Conservation (phyloP, 345 rosid genomes). For the Arabidopsis suecica region DNA sequence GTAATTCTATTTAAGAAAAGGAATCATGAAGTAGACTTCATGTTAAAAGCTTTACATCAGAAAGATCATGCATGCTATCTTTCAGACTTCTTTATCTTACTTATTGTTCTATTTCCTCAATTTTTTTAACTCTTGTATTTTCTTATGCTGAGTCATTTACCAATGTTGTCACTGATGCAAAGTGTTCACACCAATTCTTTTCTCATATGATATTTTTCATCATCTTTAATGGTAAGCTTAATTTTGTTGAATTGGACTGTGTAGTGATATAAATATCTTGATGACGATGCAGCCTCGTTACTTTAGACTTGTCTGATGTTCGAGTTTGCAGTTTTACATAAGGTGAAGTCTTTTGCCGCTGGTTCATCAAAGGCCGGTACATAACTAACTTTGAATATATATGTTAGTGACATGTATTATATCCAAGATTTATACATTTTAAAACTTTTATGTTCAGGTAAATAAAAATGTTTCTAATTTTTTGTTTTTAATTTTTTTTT, state of each 20-base stretch:
- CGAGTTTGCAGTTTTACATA: conserved; percentile 16
- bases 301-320: neutral
- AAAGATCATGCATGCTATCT: conserved; percentile 14
- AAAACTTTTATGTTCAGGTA: neutral
- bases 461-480: too few species aligned
- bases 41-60: neutral
- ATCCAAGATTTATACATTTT: neutral
- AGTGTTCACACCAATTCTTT: neutral
- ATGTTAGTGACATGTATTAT: neutral
- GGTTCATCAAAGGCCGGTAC: conserved; percentile 29
- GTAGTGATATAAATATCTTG: neutral
- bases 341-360: conserved; percentile 27
- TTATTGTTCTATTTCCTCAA: conserved; percentile 2
- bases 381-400: neutral
- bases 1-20: neutral
- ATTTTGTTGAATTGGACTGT: neutral
- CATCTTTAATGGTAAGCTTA: neutral
- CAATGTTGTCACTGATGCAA: neutral
- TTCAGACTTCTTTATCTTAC: conserved; percentile 12
- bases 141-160: neutral
- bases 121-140: neutral
- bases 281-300: neutral
- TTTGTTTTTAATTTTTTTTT: too few species aligned
- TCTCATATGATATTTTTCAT: neutral
- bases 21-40: conserved; percentile 18